These are phyloP conservation scores for Gonapodya prolifera DNA, from an alignment of 192 early-diverging fungal genomes.

Conservation along the genomic window DNA sequence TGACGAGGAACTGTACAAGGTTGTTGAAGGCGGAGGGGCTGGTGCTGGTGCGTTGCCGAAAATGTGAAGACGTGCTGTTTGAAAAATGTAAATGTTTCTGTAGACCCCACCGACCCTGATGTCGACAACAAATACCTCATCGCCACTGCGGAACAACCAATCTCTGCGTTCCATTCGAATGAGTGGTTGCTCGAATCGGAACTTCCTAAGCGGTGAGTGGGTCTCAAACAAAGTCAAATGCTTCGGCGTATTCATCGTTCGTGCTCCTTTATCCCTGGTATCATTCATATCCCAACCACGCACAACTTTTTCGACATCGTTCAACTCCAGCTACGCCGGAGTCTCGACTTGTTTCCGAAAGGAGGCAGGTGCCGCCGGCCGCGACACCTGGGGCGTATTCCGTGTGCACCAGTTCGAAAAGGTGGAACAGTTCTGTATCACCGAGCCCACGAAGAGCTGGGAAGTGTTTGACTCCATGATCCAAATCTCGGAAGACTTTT, in stretches of 20 bases:
- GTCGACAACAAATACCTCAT: conserved; percentile 77
- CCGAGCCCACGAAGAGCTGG: conserved; percentile 95
- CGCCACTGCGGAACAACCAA: conserved; percentile 97
- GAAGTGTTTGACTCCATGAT: conserved; percentile 98
- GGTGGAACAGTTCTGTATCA: conserved; percentile 95
- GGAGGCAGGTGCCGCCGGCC: conserved; percentile 94
- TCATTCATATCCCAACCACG: neutral
- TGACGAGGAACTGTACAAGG: conserved; percentile 97
- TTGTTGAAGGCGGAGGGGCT: conserved; percentile 20
- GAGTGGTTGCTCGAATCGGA: conserved; percentile 95
- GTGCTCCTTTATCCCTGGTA: neutral
- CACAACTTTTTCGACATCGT: neutral
- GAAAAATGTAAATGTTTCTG: conserved; percentile 30
- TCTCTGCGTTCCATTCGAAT: conserved; percentile 86
- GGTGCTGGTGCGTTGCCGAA: neutral
- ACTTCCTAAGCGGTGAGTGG: conserved; percentile 62
- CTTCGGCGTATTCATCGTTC: conserved; percentile 7
- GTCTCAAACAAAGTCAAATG: neutral
- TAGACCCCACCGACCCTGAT: conserved; percentile 44
- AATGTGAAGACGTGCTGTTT: neutral
- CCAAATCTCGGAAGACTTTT: conserved; percentile 79
- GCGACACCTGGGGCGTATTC: conserved; percentile 98
- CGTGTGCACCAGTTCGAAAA: conserved; percentile 99
- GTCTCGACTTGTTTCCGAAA: conserved; percentile 99
- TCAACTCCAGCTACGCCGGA: conserved; percentile 59